These are phyloP conservation scores for Phoma sp. DNA, from an alignment of 2,329 filamentous ascomycete species.

Conservation along the genomic window DNA sequence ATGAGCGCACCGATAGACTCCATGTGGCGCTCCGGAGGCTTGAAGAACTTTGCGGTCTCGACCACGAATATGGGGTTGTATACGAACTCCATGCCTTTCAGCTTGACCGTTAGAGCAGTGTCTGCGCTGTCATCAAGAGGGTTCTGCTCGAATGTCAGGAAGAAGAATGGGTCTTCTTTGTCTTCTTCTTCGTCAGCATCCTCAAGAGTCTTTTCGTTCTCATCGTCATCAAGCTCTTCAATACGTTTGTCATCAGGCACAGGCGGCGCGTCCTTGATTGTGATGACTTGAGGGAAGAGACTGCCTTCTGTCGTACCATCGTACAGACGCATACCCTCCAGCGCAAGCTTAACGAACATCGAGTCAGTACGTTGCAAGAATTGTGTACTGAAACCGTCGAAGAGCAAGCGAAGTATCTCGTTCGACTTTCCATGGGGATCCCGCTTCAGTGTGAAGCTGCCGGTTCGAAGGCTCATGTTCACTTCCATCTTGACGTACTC, in stretches of 20 bases:
- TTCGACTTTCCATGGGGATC: conserved; percentile 77
- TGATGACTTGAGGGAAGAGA: conserved; percentile 91
- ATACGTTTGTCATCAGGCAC: conserved; percentile 58
- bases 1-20: conserved; percentile 95
- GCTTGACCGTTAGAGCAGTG: conserved; percentile 83
- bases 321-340: conserved; percentile 91
- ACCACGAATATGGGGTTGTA: conserved; percentile 96
- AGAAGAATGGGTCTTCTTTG: conserved; percentile 83
- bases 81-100: conserved; percentile 95
- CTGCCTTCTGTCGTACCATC: conserved; percentile 93
- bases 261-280: conserved; percentile 83
- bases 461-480: conserved; percentile 90
- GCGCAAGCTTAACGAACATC: conserved; percentile 82
- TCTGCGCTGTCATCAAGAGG: conserved; percentile 92
- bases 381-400: conserved; percentile 92
- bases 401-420: conserved; percentile 88
- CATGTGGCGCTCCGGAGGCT: conserved; percentile 95
- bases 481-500: conserved; percentile 93
- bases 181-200: conserved; percentile 53
- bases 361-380: conserved; percentile 90
- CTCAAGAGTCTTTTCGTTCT: conserved; percentile 51
- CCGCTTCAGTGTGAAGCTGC: conserved; percentile 92
- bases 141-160: conserved; percentile 91
- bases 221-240: conserved; percentile 57
- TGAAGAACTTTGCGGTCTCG: conserved; percentile 92